Evolutionary conservation across 2,329 filamentous ascomycete species (phyloP).

Genomic region (Aspergillus sp.): DNA sequence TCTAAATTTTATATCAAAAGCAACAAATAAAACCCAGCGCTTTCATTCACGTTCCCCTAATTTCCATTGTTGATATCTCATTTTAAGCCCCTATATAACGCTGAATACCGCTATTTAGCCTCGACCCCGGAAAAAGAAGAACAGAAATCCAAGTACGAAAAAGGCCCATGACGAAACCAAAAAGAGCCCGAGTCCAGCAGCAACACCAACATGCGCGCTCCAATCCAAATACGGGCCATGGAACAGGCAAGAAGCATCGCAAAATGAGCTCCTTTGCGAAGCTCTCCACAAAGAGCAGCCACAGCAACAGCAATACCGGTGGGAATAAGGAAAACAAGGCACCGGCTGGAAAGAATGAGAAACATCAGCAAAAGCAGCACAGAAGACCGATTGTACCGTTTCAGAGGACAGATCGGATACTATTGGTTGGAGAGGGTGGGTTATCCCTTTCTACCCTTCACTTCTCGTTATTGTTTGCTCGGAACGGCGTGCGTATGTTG

Average conservation of each 20-base stretch:
- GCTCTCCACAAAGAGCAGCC: constrained; percentile 21
- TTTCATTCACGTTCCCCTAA: not conserved
- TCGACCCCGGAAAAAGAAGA: not conserved
- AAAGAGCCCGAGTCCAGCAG: constrained; percentile 15
- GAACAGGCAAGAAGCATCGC: constrained; percentile 15
- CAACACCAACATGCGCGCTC: not conserved
- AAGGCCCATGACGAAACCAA: constrained; percentile 24
- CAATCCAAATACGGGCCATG: not conserved
- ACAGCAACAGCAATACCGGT: constrained; percentile 5
- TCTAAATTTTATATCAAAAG: not conserved
- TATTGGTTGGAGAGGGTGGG: constrained; percentile 48
- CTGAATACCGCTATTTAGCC: too few relatives aligned
- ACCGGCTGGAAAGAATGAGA: constrained; percentile 2
- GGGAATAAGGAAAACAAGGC: constrained; percentile 8
- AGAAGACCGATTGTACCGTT: constrained; percentile 41
- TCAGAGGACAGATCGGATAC: constrained; percentile 40
- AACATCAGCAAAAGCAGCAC: constrained; percentile 24
- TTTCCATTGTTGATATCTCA: not conserved
- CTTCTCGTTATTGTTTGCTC: constrained; percentile 10
- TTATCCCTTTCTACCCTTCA: constrained; percentile 7
- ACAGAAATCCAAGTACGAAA: not conserved
- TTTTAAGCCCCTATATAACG: not conserved
- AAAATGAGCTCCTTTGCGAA: constrained; percentile 31
- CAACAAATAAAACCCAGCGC: not conserved
- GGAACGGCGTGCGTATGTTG: not conserved